Base-by-base conservation (phyloP, 805 yeast species). In the Sugiyamaella lignohabitans region DNA sequence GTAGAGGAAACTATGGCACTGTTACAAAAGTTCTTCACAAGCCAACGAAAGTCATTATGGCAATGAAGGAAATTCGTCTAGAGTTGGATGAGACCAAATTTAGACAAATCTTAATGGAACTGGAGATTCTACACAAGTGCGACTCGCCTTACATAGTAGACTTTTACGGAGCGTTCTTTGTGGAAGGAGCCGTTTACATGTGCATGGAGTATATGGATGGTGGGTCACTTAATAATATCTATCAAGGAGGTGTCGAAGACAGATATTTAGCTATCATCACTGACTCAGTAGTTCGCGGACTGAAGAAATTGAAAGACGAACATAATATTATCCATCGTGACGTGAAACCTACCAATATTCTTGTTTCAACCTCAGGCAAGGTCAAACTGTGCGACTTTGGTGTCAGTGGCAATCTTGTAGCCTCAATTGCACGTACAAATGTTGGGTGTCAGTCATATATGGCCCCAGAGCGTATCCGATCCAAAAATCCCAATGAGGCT, bases 181-280 rank as follows among this genome's bases (percentile, higher is more conserved):
- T 87, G 27, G 98, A 93, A 66, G 96, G 97, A 40, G 96, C 97
- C 0, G 98, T 91, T 22, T 93, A 89, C 67, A 87, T 91, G 87
- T 93, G 98, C 68, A 91, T 91, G 77, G 98, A 91, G 67, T 87
- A 81, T 64, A 91, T 91, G 98, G 94, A 87, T 64, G 97, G 96
- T 41, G 96, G 96, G 0, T 87, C 96, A 0, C 68, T 91, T 49
- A 96, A 91, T 66, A 86, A 84, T 60, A 73, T 89, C 14, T 91
- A 88, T 64, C 83, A 80, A 2, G 69, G 70, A n/a, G 87, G 89
- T 37, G 71, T 84, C 27, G 84, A 82, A 53, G 98, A 91, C 62
- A 76, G 80, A 4, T 82, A 83, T 53, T 69, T 91, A 48, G 95
- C 95, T 2, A 79, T 75, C 56, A 82, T 89, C 40, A 78, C 95